Evolutionary conservation across 345 rosid species (phyloP), one percentile per base, ranked within the genome.

Genomic region (Sisymbrium altissimum): DNA sequence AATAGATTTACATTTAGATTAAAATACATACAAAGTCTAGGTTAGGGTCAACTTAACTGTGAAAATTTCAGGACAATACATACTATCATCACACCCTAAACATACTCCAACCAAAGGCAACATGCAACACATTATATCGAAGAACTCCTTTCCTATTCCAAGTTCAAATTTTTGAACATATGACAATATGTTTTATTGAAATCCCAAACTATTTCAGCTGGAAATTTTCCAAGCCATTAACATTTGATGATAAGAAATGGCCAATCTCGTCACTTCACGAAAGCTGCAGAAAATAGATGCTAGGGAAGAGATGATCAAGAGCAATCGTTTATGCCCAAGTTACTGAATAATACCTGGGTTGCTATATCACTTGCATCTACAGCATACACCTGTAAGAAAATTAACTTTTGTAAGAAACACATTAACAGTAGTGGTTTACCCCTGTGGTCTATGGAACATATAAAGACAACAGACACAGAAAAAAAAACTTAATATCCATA

Each of bases 291-390:
- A 75, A 68, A 17, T 14, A 25, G 10, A 62, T 46, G 44, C 53
- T 3, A 44, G 36, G 35, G 30, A 54, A 9, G 9, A 77, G 21
- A 77, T 38, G 39, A 12, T 53, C 6, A 17, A 54, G 58, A 54
- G 21, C 32, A 77, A 64, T 46, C 48, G 4, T 70, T 4, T 29
- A 27, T 39, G 39, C 32, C 40, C 23, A 68, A 11, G 27, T 39
- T 41, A 52, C 63, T 49, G 33, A 43, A 52, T 23, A 73, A 44
- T 84, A 95, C 99, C 98, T 92, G 99, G 70, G 88, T 85, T 19
- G 99, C 97, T 75, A 95, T 95, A 72, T 85, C 93, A 84, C 99
- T 95, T 40, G 99, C 99, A 81, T 95, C 98, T 77, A 95, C 93
- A 25, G 98, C 99, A 76, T 95, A 95, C 33, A 95, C 99, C 99